These are phyloP conservation scores for Beta vulgaris DNA, from an alignment of 148 eudicot genomes.

Conservation along the genomic window DNA sequence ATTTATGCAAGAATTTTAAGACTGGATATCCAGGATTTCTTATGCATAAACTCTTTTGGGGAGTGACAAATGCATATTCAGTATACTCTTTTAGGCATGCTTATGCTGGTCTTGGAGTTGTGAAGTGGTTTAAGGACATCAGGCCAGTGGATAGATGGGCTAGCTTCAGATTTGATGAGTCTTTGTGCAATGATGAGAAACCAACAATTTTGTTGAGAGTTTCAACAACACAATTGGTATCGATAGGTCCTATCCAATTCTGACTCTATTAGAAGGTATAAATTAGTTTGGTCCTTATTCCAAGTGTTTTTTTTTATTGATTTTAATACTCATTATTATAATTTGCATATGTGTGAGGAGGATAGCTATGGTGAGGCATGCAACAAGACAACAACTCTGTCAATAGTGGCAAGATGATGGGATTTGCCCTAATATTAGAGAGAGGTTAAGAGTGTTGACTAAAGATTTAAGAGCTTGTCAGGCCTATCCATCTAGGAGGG, in stretches of 20 bases:
- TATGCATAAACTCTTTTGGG: not conserved
- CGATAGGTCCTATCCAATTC: not conserved
- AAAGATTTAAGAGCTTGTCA: not conserved
- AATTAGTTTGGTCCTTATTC: not conserved
- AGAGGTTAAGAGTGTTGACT: not conserved
- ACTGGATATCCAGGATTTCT: not conserved
- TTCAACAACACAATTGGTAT: not conserved
- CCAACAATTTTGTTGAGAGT: not conserved
- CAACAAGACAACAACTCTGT: not conserved
- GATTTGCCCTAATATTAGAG: not conserved
- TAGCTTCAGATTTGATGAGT: not conserved
- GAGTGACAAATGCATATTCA: not conserved
- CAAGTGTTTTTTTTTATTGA: not conserved
- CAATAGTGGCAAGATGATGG: not conserved
- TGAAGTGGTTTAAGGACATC: not conserved
- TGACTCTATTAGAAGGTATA: not conserved
- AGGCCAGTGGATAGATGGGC: not conserved
- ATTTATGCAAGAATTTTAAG: not conserved
- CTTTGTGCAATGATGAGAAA: not conserved
- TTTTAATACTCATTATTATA: too few relatives aligned
- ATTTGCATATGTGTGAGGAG: not conserved
- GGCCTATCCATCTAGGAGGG: not conserved
- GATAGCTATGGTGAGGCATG: slow-evolving; percentile 9
- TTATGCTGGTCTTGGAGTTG: not conserved
- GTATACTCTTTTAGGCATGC: not conserved